Percentiles rank a stretch among this genome's conserved stretches.
Evolutionary conservation across 352 stramenopile species (phyloP).

Genomic region (Peronospora destructor): DNA sequence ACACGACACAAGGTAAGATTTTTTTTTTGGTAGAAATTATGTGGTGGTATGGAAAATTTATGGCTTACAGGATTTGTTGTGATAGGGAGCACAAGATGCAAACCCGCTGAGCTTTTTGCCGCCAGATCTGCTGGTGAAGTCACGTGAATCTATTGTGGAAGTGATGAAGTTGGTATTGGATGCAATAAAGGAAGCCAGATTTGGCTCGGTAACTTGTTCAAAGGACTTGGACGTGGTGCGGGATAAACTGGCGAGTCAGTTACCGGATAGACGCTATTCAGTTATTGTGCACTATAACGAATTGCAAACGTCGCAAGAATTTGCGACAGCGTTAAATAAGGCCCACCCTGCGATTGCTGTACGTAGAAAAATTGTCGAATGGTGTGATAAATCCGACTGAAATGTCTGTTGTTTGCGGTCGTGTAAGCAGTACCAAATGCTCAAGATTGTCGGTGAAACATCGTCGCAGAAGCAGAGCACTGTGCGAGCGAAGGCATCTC

Average conservation of each 20-base stretch:
- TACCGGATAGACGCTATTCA: slow-evolving; percentile 66
- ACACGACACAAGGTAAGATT: slow-evolving; percentile 78
- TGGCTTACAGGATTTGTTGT: neutral
- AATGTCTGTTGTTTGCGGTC: slow-evolving; percentile 3
- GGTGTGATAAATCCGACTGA: slow-evolving; percentile 2
- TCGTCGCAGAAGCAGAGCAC: slow-evolving; percentile 70
- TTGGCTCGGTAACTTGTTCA: slow-evolving; percentile 47
- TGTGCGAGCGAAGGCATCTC: slow-evolving; percentile 53
- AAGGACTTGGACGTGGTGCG: slow-evolving; percentile 43
- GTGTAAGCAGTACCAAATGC: slow-evolving; percentile 59
- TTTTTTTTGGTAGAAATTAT: neutral
- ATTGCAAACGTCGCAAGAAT: slow-evolving; percentile 85
- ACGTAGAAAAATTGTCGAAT: slow-evolving; percentile 12
- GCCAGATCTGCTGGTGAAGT: slow-evolving; percentile 45
- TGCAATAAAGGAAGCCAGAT: slow-evolving; percentile 57
- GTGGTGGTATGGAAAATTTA: neutral
- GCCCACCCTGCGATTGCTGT: slow-evolving; percentile 62
- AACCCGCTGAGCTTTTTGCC: slow-evolving; percentile 55
- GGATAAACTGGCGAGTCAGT: slow-evolving; percentile 43
- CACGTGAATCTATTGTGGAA: slow-evolving; percentile 53
- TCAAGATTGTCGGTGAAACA: slow-evolving; percentile 72
- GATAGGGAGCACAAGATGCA: slow-evolving; percentile 61
- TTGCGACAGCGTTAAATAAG: slow-evolving; percentile 63
- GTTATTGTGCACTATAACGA: slow-evolving; percentile 92
- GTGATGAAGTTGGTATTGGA: slow-evolving; percentile 62